A percentile compares a stretch with the other conserved stretches of the same genome.
phyloP scores from a whole-genome alignment of 2,329 filamentous ascomycete genomes.

The Helminthosporium solani region DNA sequence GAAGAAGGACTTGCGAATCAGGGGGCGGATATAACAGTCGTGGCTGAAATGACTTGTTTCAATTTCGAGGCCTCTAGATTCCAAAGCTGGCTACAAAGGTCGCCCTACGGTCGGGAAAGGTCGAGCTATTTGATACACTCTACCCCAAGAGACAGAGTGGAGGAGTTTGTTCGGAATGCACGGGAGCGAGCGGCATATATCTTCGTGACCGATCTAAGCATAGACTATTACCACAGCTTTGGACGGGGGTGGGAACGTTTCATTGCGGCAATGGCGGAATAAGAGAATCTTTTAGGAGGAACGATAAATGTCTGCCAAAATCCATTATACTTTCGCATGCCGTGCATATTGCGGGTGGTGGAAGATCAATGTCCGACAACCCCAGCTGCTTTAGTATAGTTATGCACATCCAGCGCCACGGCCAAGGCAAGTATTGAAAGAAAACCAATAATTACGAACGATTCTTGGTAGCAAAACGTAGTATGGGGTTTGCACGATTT shows the following conservation, averaged over 20 bases:
- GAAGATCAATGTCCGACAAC: neutral
- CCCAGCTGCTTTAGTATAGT: too few species aligned
- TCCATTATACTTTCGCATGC: too few species aligned
- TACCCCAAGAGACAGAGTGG: slow-evolving; percentile 18
- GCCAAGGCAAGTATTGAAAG: neutral
- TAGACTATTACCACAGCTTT: slow-evolving; percentile 26
- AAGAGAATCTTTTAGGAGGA: too few species aligned
- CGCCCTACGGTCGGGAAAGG: slow-evolving; percentile 20
- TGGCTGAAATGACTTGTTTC: slow-evolving; percentile 24
- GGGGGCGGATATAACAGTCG: slow-evolving; percentile 28
- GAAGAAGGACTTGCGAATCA: slow-evolving; percentile 20
- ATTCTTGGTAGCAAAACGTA: neutral
- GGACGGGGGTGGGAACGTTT: slow-evolving; percentile 22
- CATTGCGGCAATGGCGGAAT: slow-evolving; percentile 17
- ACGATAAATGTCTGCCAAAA: too few species aligned
- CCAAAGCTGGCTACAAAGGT: slow-evolving; percentile 28
- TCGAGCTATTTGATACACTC: slow-evolving; percentile 31
- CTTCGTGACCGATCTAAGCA: slow-evolving; percentile 27
- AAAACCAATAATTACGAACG: neutral
- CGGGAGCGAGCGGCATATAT: slow-evolving; percentile 22
- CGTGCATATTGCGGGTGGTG: too few species aligned
- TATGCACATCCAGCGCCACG: neutral
- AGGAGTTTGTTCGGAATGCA: slow-evolving; percentile 13
- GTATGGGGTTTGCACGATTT: neutral
- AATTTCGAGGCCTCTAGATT: slow-evolving; percentile 20